Base-by-base conservation (phyloP, 1,284 basidiomycete genomes). In the Ganoderma lingzhi region DNA sequence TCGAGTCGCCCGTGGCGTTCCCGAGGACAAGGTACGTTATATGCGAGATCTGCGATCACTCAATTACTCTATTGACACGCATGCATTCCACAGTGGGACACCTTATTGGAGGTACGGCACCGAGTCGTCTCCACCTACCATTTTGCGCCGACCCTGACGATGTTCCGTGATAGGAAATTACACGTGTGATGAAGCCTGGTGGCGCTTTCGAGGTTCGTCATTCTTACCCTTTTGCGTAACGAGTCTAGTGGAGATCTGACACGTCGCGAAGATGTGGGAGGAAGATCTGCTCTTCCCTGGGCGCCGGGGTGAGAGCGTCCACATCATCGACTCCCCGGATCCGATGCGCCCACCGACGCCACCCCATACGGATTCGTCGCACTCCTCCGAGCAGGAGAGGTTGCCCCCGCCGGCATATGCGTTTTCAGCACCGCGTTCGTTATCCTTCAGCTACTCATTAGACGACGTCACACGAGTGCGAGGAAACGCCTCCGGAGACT, bases 271-370 rank as follows among this genome's bases (percentile, higher is more conserved):
- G 88, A 84, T 92, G 78, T 81, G 91, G 62, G 91, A 93, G 77
- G 90, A 92, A 77, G 90, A 93, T 71, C 78, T 93, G 14, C 88
- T 86, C 74, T 91, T 92, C 74, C 91, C 91, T 2, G 90, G 91
- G 15, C 64, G 41, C 37, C 63, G 63, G 8, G 61, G 56, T 28
- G 72, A 73, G 62, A 48, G 60, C 61, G 68, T 65, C 30, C 42
- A 68, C 41, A 42, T 71, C 61, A 63, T 71, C 64, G 70, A 73
- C 8, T 39, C 72, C 30, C 68, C 68, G 56, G 70, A 67, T 32
- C 68, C 66, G 61, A 65, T 32, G 28, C 70, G 51, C 30, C 72
- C 70, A 6, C 72, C 70, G 6, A 73, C 72, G 15, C 72, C 72
- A 17, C 72, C 72, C 9, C 65, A 56, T 15, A 73, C 68, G 12